Evolutionary conservation across 768 basidiomycete genomes (phyloP).

Genomic region (Kockovaella imperatae): DNA sequence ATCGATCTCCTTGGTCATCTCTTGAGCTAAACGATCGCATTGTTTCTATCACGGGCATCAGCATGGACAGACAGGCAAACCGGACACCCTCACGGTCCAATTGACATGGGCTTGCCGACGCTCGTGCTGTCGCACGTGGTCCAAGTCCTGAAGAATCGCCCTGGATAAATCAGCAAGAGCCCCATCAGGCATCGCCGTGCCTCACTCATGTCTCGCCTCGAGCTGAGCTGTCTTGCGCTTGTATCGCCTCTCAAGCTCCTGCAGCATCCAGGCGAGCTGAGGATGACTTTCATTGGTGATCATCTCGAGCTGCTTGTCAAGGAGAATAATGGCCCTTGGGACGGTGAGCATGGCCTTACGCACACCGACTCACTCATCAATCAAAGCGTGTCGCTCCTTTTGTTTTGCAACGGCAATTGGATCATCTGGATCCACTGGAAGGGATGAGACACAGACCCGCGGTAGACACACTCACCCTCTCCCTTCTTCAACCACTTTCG

Average conservation of each 20-base stretch:
- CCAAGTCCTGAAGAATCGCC: slow-evolving; percentile 11
- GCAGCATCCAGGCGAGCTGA: slow-evolving; percentile 16
- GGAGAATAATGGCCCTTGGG: slow-evolving; percentile 21
- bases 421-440: slow-evolving; percentile 35
- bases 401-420: slow-evolving; percentile 26
- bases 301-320: slow-evolving; percentile 22
- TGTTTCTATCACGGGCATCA: slow-evolving; percentile 1
- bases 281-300: slow-evolving; percentile 14
- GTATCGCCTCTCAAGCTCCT: slow-evolving; percentile 18
- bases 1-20: slow-evolving; percentile 7
- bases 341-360: neutral
- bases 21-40: slow-evolving; percentile 4
- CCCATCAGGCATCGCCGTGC: neutral
- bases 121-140: slow-evolving; percentile 12
- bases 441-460: no score
- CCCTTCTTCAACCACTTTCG: slow-evolving; percentile 14
- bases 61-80: neutral
- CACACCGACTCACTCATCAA: slow-evolving; percentile 25
- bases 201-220: slow-evolving; percentile 11
- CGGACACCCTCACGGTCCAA: slow-evolving; percentile 24
- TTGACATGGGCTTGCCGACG: neutral
- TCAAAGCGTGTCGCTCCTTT: slow-evolving; percentile 23
- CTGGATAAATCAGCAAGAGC: slow-evolving; percentile 3
- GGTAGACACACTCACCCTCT: slow-evolving; percentile 5
- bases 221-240: slow-evolving; percentile 9